Base-by-base conservation (phyloP, 257 asterid species). In the Jasminum sambac region DNA sequence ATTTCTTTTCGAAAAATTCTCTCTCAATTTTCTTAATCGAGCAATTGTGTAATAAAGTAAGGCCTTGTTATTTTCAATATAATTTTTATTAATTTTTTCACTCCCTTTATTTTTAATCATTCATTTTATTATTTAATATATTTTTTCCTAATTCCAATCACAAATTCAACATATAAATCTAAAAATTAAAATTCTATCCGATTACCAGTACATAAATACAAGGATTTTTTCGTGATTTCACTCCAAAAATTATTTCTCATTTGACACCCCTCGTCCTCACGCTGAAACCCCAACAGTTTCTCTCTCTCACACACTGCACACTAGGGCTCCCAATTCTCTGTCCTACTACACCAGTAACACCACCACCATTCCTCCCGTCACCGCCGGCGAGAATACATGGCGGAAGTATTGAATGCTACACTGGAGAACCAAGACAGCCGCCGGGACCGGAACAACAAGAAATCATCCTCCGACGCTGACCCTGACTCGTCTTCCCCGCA, bases 401-500 rank as follows among this genome's bases (percentile, higher is more conserved):
- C 91, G 34, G 91, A 86, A 67, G 84, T 69, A 46, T 36, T 80
- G 40, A 79, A 48, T 69, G 83, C 79, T 63, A 17, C 78, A 14
- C 84, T 74, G 16, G 89, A 84, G 25, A 76, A 62, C 74, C 72
- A 59, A 38, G 89, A 78, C 63, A 69, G n/a, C 40, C 81, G 69
- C 65, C 67, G 64, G 2, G 88, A 83, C 40, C 58, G 68, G 67
- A 23, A 11, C 36, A 55, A 64, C 48, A 83, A 69, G 43, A 86
- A 84, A 46, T 84, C 81, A 23, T 16, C 79, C 48, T 84, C 82
- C 5, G 84, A 76, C 23, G 77, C 76, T 44, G 82, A 52, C 73
- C 79, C 84, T 9, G 83, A 61, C 46, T 82, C 72, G 39, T 62
- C 85, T 24, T 83, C 96, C 12, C 84, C 97, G 4, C 90, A 90